phyloP scores from a whole-genome alignment of 1,139 yeast genomes.

The Protomyces lactucae-debilis region DNA sequence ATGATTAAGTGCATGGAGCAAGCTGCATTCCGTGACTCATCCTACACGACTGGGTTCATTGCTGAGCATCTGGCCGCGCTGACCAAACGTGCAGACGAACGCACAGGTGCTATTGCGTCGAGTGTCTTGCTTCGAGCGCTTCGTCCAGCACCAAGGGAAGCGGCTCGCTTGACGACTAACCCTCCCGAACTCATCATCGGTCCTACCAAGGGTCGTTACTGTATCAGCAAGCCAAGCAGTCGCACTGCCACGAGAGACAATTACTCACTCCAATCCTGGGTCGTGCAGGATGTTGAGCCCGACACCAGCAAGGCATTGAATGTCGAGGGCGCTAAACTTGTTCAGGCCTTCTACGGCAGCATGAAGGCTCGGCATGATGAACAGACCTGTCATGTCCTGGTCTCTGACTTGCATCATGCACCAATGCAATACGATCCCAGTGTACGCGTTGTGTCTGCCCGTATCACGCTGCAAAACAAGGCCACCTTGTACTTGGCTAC shows the following conservation, averaged over 20 bases:
- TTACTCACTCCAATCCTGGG: background rate
- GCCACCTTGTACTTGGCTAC: background rate
- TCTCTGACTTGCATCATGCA: background rate
- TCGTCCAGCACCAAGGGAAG: background rate
- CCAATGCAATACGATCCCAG: background rate
- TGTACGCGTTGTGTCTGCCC: background rate
- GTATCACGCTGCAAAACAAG: background rate
- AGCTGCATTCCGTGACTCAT: background rate
- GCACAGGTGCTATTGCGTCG: background rate
- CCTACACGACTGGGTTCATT: conserved; percentile 11
- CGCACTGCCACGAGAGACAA: background rate
- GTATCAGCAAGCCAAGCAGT: background rate
- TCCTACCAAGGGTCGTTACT: background rate
- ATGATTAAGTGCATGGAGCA: background rate
- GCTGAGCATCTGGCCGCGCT: background rate
- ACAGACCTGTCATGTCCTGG: background rate
- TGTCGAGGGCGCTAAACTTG: background rate
- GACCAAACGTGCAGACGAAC: background rate
- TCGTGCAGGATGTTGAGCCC: background rate
- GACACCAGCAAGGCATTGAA: background rate
- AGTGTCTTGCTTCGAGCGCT: background rate
- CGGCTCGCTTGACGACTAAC: background rate
- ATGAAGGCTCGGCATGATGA: background rate
- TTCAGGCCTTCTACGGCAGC: background rate
- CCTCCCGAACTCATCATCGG: background rate